phyloP scores from a whole-genome alignment of 441 rosid species.

The Erodium texanum region DNA sequence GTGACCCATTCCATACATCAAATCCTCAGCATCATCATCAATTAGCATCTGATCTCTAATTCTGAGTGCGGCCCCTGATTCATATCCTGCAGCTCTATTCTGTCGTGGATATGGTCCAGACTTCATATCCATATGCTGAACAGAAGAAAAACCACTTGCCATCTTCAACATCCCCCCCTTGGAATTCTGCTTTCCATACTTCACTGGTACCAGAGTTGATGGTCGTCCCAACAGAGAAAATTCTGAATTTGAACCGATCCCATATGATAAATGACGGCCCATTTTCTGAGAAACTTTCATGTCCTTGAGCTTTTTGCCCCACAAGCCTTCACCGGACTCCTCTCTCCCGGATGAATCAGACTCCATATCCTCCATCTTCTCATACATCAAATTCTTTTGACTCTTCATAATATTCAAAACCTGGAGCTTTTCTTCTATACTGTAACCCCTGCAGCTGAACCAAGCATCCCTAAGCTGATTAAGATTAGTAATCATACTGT shows the following conservation, averaged over 20 bases:
- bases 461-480: slow-evolving; percentile 89
- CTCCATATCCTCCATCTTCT: slow-evolving; percentile 54
- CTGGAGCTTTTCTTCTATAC: slow-evolving; percentile 83
- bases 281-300: slow-evolving; percentile 38
- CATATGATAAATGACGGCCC: slow-evolving; percentile 35
- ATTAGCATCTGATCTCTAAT: slow-evolving; percentile 39
- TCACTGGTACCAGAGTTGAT: slow-evolving; percentile 32
- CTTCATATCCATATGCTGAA: slow-evolving; percentile 44
- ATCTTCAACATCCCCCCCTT: slow-evolving; percentile 50
- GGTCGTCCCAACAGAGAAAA: slow-evolving; percentile 35
- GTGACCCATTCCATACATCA: slow-evolving; percentile 49
- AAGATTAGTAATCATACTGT: slow-evolving; percentile 58
- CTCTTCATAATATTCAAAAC: slow-evolving; percentile 75
- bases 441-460: slow-evolving; percentile 69
- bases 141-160: slow-evolving; percentile 33
- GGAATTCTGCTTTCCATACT: slow-evolving; percentile 53
- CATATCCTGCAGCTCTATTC: slow-evolving; percentile 34
- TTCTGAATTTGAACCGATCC: slow-evolving; percentile 39
- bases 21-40: slow-evolving; percentile 49
- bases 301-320: slow-evolving; percentile 55
- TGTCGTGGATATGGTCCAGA: slow-evolving; percentile 39
- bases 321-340: slow-evolving; percentile 43
- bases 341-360: slow-evolving; percentile 57
- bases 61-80: slow-evolving; percentile 34
- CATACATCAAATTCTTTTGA: slow-evolving; percentile 73